Evolutionary conservation across 257 asterid genomes (phyloP), one percentile per base, ranked within the genome.

Genomic region (Jacaranda mimosifolia): DNA sequence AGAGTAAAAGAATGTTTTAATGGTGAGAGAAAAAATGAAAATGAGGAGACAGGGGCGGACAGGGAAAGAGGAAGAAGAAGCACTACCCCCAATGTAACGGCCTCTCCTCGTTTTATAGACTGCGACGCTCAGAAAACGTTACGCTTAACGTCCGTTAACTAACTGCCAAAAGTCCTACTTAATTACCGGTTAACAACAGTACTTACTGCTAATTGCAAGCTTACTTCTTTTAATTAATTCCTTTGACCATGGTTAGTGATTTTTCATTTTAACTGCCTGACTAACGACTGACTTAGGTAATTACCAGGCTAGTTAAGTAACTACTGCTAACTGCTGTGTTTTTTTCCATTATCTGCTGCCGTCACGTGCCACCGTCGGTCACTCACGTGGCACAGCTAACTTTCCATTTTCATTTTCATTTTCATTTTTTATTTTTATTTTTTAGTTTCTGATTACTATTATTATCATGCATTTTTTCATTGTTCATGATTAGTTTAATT

Each of bases 61-160:
- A 42, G 80, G 17, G 72, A 51, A 75, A 35, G 63, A 49, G 6
- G 80, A 69, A 40, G 76, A 56, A 81, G 80, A 38, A 75, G 88
- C 87, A 69, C 88, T 72, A 67, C 70, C 78, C 80, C 88, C 89
- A 77, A 85, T 80, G 89, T 89, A 90, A 91, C 92, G 95, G 95
- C 85, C 90, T 87, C 80, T 62, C 77, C 67, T 70, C 79, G 46
- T 89, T 92, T 63, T 92, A 92, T 87, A 91, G 92, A 80, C 79
- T 66, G 74, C 48, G 75, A 65, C 77, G 74, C 51, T 63, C 77
- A 43, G 75, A 80, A 78, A 63, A 79, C 91, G 96, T 80, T 73
- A 76, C 67, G 40, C 13, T 73, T 87, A 70, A 93, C 96, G 90
- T 66, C 84, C 90, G 92, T 88, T 86, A 77, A 64, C 45, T 68